Evolutionary conservation across 805 yeast genomes (phyloP).

Genomic region (Dipodascus albidus): DNA sequence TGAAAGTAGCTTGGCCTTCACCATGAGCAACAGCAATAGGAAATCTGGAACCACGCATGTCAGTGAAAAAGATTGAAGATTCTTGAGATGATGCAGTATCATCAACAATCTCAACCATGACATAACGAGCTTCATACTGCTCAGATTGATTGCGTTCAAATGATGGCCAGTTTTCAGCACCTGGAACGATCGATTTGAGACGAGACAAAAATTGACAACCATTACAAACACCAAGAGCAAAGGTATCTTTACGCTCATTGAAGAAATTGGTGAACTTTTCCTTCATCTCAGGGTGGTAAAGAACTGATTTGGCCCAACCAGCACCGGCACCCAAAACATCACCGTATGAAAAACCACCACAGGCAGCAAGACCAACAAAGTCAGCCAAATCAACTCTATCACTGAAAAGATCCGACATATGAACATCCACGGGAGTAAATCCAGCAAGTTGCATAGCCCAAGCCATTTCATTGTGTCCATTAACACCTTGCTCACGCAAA

Average conservation of each 20-base stretch:
- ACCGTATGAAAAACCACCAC: slow-evolving; percentile 99
- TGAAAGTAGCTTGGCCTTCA: slow-evolving; percentile 85
- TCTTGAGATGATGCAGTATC: slow-evolving; percentile 32
- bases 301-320: slow-evolving; percentile 97
- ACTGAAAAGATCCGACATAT: slow-evolving; percentile 81
- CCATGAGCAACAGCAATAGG: slow-evolving; percentile 99
- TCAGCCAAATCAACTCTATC: slow-evolving; percentile 63
- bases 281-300: slow-evolving; percentile 70
- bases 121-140: slow-evolving; percentile 93
- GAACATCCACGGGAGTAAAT: slow-evolving; percentile 86
- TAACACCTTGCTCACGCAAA: slow-evolving; percentile 96
- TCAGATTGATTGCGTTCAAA: slow-evolving; percentile 86
- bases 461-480: slow-evolving; percentile 97
- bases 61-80: slow-evolving; percentile 59
- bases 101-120: slow-evolving; percentile 70
- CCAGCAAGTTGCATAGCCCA: slow-evolving; percentile 95
- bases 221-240: slow-evolving; percentile 96
- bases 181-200: slow-evolving; percentile 79
- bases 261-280: slow-evolving; percentile 70
- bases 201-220: slow-evolving; percentile 95
- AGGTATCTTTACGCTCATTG: slow-evolving; percentile 79
- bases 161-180: slow-evolving; percentile 90
- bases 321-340: slow-evolving; percentile 98
- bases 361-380: slow-evolving; percentile 91
- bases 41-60: slow-evolving; percentile 85